Base-by-base conservation (phyloP, 2,329 filamentous ascomycete species). In the Zasmidium citrigriseum region DNA sequence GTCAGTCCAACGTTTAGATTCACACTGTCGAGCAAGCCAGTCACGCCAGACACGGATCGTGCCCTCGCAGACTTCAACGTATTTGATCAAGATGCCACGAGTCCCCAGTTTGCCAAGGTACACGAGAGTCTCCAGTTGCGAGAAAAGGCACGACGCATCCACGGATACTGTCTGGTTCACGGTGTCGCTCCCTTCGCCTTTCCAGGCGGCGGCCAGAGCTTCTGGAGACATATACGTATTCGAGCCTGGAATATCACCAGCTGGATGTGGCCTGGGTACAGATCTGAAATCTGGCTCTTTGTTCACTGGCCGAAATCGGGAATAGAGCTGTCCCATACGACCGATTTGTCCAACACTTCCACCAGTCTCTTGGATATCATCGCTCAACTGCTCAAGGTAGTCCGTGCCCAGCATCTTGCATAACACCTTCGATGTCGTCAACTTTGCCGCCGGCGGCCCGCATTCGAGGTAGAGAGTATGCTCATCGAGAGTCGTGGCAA, bases 391-490 rank as follows among this genome's bases (percentile, higher is more conserved):
- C 53, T 78, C 76, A n/a, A 90, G 75, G 2, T 82, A 82, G 63
- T 86, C 79, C 1, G 87, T 91, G 25, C 83, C 85, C 11, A 87
- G 77, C 62, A 88, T 88, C 46, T 85, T 79, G 73, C 90, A 93
- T 69, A 83, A 82, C 12, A 91, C 80, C 55, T 86, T 86, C 0
- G 89, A 88, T 20, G 89, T 87, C 4, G 83, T 86, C 51, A 89
- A 78, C 72, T 87, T 88, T 22, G 83, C 86, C 62, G 81, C 85
- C 0, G 90, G 90, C 63, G 89, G 89, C 69, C 89, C 93, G 72
- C 89, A 91, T 76, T 93, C 89, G 45, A 96, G 83, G 38, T 93
- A 84, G 41, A 95, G 75, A 54, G 86, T 83, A 68, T 90, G 84
- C 38, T 85, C 82, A 38, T 82, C 75, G 7, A 88, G 75, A 2